Evolutionary conservation across 176 grass and related monocot species (phyloP).

Genomic region (Musa beccarii): DNA sequence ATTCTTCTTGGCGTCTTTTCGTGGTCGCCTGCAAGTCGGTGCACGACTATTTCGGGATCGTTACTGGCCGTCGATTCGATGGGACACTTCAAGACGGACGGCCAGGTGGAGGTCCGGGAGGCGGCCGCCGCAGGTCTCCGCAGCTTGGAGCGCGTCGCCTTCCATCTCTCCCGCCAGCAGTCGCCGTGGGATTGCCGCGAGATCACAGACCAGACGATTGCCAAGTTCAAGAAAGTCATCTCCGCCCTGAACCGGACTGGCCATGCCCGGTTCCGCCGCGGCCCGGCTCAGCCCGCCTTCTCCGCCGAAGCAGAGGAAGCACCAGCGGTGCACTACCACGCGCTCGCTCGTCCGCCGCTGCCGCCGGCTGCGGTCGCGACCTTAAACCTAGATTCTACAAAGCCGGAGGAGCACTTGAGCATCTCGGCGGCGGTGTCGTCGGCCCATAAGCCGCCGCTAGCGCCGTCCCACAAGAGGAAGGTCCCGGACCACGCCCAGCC

Average conservation of each 20-base stretch:
- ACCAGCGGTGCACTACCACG: not conserved
- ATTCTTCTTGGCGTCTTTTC: no score
- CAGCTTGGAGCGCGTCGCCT: constrained; percentile 61
- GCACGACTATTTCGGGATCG: no score
- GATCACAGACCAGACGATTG: constrained; percentile 76
- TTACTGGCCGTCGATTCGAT: constrained; percentile 53
- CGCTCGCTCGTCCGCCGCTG: not conserved
- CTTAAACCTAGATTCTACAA: constrained; percentile 73
- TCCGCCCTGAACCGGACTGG: constrained; percentile 88
- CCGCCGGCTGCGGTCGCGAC: constrained; percentile 1
- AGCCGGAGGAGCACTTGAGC: constrained; percentile 36
- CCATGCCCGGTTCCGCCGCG: constrained; percentile 84
- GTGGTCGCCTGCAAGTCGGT: no score
- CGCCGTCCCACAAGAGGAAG: not conserved
- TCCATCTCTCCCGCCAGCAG: constrained; percentile 38
- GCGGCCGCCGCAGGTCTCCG: constrained; percentile 56
- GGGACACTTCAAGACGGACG: constrained; percentile 41
- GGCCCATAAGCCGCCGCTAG: constrained; percentile 31
- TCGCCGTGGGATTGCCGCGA: constrained; percentile 44
- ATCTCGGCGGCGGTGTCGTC: constrained; percentile 51
- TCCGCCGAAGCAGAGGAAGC: not conserved
- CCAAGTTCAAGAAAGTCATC: constrained; percentile 83
- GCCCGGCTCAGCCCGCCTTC: constrained; percentile 4
- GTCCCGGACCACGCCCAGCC: not conserved
- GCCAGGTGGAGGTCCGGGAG: constrained; percentile 64